These are phyloP conservation scores for Caryopteris hybrid DNA, from an alignment of 305 asterid species.

Conservation along the genomic window DNA sequence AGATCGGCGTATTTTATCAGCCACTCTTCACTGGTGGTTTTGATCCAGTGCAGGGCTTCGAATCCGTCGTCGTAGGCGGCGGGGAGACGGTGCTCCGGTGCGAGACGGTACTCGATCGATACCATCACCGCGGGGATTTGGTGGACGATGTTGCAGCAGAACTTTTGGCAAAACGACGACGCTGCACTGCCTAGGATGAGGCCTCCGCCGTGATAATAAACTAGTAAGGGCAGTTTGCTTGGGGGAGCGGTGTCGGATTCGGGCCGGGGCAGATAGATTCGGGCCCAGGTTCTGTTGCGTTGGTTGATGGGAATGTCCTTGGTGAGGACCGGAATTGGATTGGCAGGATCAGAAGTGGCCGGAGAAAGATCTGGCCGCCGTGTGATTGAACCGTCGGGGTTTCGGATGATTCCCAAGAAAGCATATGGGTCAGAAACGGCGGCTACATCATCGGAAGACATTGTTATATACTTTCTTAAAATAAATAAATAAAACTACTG, in stretches of 20 bases:
- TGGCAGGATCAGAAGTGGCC: not conserved
- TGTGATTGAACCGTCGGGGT: not conserved
- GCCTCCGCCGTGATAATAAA: not conserved
- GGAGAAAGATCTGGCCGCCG: not conserved
- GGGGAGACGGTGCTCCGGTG: not conserved
- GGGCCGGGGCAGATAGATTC: not conserved
- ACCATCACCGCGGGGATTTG: not conserved
- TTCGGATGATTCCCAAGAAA: slow-evolving; percentile 3
- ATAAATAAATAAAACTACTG: no score
- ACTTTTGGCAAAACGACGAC: not conserved
- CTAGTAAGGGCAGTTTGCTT: not conserved
- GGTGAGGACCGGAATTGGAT: slow-evolving; percentile 14
- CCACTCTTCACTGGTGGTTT: slow-evolving; percentile 27
- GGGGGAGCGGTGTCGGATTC: not conserved
- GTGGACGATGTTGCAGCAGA: not conserved
- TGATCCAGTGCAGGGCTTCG: slow-evolving; percentile 37
- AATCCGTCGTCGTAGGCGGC: not conserved
- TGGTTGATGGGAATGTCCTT: slow-evolving; percentile 28
- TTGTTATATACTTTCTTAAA: no score
- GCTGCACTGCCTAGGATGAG: not conserved
- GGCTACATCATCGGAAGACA: slow-evolving; percentile 7
- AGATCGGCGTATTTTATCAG: slow-evolving; percentile 27
- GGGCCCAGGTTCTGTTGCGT: not conserved
- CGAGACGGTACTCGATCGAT: not conserved
- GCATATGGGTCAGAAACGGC: slow-evolving; percentile 14